Percentiles rank a stretch among this genome's conserved stretches.
Evolutionary conservation across 495 filamentous ascomycete species (phyloP).

Genomic region (Hyaloscypha hepaticicola): DNA sequence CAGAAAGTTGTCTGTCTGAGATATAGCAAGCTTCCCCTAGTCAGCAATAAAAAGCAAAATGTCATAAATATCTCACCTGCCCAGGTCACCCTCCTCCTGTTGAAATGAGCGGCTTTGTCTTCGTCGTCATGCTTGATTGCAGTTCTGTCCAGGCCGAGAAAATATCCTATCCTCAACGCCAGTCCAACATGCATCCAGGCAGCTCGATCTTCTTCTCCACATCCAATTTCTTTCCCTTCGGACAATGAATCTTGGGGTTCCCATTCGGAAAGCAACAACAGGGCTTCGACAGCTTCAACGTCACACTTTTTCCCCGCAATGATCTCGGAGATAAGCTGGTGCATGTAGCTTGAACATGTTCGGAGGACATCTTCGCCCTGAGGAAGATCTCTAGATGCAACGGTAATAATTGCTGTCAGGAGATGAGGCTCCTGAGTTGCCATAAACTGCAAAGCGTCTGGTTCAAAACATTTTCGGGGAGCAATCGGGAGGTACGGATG

Average conservation of each 20-base stretch:
- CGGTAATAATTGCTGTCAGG: slow-evolving; percentile 59
- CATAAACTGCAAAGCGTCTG: slow-evolving; percentile 42
- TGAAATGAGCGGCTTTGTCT: slow-evolving; percentile 44
- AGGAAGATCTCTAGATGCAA: slow-evolving; percentile 57
- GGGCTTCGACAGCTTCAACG: slow-evolving; percentile 60
- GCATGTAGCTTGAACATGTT: slow-evolving; percentile 60
- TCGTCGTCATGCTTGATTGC: slow-evolving; percentile 50
- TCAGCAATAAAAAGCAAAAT: neutral
- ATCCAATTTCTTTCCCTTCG: slow-evolving; percentile 52
- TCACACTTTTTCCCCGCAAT: slow-evolving; percentile 59
- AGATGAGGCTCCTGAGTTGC: slow-evolving; percentile 55
- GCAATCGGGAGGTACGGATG: slow-evolving; percentile 62
- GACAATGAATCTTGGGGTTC: slow-evolving; percentile 52
- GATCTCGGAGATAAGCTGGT: slow-evolving; percentile 56
- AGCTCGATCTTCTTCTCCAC: slow-evolving; percentile 62
- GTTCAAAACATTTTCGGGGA: slow-evolving; percentile 50
- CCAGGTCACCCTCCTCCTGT: slow-evolving; percentile 59
- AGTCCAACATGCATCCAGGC: slow-evolving; percentile 67
- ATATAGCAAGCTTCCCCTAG: slow-evolving; percentile 47
- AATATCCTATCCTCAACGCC: slow-evolving; percentile 60
- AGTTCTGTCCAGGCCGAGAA: slow-evolving; percentile 55
- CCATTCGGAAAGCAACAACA: slow-evolving; percentile 63
- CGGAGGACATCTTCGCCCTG: slow-evolving; percentile 55
- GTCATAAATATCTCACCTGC: slow-evolving; percentile 37
- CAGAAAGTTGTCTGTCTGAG: slow-evolving; percentile 59